These are phyloP conservation scores for Amauroascus verrucosus DNA, from an alignment of 2,329 filamentous ascomycete species.

Conservation along the genomic window DNA sequence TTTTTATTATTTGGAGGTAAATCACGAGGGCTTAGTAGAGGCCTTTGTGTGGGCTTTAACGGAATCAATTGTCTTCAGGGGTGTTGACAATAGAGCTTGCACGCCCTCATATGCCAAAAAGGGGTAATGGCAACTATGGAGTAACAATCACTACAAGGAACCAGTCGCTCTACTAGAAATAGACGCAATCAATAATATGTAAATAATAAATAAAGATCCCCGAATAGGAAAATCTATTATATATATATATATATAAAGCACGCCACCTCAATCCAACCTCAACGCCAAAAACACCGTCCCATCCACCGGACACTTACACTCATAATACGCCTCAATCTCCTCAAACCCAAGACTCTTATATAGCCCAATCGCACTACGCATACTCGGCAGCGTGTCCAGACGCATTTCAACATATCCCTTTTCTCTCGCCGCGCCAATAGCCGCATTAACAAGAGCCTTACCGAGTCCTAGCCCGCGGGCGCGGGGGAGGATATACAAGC, in stretches of 20 bases:
- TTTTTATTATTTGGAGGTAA: too few species aligned
- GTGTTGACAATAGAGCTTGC: too few species aligned
- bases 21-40: too few species aligned
- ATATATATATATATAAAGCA: too few species aligned
- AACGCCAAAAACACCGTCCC: constrained; percentile 45
- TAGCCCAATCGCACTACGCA: constrained; percentile 42
- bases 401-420: constrained; percentile 45
- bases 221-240: neutral
- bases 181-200: neutral
- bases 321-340: constrained; percentile 45
- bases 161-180: too few species aligned
- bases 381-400: constrained; percentile 47
- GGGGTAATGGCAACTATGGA: too few species aligned
- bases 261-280: constrained; percentile 12
- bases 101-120: too few species aligned
- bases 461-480: constrained; percentile 44
- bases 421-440: constrained; percentile 37
- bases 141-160: too few species aligned
- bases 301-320: constrained; percentile 39
- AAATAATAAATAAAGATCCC: too few species aligned
- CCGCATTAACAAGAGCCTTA: constrained; percentile 36
- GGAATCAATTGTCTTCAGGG: too few species aligned
- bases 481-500: constrained; percentile 41
- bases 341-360: constrained; percentile 45
- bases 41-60: too few species aligned